These are phyloP conservation scores for Phytophthora sansomeana DNA, from an alignment of 352 stramenopile species.

Conservation along the genomic window DNA sequence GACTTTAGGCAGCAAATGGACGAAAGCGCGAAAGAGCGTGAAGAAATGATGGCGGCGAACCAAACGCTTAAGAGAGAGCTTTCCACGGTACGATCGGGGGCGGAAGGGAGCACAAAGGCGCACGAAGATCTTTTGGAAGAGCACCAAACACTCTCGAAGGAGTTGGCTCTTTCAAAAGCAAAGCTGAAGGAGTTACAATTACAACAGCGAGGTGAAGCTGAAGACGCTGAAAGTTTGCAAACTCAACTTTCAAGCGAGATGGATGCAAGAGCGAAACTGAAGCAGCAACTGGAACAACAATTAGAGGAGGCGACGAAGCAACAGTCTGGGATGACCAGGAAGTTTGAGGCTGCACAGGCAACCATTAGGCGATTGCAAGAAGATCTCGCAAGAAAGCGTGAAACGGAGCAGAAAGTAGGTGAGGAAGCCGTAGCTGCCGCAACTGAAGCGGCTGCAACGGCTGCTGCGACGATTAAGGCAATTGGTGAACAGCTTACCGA, in stretches of 20 bases:
- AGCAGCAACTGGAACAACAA: slow-evolving; percentile 34
- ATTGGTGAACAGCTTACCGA: slow-evolving; percentile 26
- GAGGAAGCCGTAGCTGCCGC: slow-evolving; percentile 33
- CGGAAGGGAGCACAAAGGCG: slow-evolving; percentile 26
- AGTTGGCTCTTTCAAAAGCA: slow-evolving; percentile 29
- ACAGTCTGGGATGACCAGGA: slow-evolving; percentile 22
- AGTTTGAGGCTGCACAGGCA: slow-evolving; percentile 44
- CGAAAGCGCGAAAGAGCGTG: slow-evolving; percentile 32
- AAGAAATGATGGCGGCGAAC: slow-evolving; percentile 36
- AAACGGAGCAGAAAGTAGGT: slow-evolving; percentile 25
- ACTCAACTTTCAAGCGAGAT: slow-evolving; percentile 35
- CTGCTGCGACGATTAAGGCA: slow-evolving; percentile 31
- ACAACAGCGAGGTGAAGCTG: slow-evolving; percentile 21
- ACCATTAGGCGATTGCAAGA: slow-evolving; percentile 43
- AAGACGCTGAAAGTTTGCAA: slow-evolving; percentile 26
- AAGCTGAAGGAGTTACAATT: slow-evolving; percentile 37
- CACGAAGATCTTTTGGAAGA: slow-evolving; percentile 31
- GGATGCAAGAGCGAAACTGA: slow-evolving; percentile 17
- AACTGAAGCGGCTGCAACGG: slow-evolving; percentile 21
- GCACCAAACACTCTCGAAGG: slow-evolving; percentile 29
- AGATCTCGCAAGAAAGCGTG: slow-evolving; percentile 34
- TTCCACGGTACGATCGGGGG: slow-evolving; percentile 20
- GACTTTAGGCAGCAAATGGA: slow-evolving; percentile 34
- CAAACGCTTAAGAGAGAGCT: slow-evolving; percentile 49
- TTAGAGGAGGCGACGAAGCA: slow-evolving; percentile 35